A percentile compares a stretch with the other conserved stretches of the same genome.
These are phyloP conservation scores for Steccherinum ochraceum DNA, from an alignment of 768 basidiomycete genomes.

Conservation along the genomic window DNA sequence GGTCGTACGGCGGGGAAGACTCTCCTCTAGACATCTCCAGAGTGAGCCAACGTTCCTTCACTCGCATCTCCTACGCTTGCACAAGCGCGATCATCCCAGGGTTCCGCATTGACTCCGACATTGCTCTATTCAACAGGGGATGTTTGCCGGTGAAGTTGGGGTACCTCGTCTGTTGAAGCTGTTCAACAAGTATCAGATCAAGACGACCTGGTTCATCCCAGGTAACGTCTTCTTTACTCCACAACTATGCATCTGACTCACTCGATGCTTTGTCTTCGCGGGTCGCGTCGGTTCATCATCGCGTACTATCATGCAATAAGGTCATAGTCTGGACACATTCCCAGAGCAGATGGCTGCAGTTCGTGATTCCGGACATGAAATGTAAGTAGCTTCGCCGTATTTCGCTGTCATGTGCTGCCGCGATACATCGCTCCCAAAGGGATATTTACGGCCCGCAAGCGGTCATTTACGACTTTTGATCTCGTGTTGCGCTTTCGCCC, in stretches of 20 bases:
- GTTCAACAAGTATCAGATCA: constrained; percentile 63
- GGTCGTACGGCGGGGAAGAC: constrained; percentile 73
- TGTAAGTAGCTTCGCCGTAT: constrained; percentile 28
- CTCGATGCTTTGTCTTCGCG: background rate
- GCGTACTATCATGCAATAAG: constrained; percentile 28
- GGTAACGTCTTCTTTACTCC: constrained; percentile 28
- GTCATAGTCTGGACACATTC: constrained; percentile 72
- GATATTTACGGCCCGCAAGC: no score
- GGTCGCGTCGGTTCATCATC: background rate
- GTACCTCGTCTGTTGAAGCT: constrained; percentile 61
- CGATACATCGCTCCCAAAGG: no score
- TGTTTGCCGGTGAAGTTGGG: constrained; percentile 75
- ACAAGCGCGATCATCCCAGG: no score
- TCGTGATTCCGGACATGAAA: constrained; percentile 68
- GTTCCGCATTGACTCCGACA: no score
- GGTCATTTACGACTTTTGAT: no score
- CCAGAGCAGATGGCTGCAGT: constrained; percentile 64
- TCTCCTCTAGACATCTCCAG: constrained; percentile 63
- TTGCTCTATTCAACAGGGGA: no score
- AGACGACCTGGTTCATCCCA: constrained; percentile 73
- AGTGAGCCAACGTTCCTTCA: no score
- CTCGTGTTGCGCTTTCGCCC: no score
- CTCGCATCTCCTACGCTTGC: no score
- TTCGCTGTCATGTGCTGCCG: no score
- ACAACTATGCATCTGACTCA: background rate